phyloP scores from a whole-genome alignment of 108 stramenopile genomes.

The Skeletonema grethae region DNA sequence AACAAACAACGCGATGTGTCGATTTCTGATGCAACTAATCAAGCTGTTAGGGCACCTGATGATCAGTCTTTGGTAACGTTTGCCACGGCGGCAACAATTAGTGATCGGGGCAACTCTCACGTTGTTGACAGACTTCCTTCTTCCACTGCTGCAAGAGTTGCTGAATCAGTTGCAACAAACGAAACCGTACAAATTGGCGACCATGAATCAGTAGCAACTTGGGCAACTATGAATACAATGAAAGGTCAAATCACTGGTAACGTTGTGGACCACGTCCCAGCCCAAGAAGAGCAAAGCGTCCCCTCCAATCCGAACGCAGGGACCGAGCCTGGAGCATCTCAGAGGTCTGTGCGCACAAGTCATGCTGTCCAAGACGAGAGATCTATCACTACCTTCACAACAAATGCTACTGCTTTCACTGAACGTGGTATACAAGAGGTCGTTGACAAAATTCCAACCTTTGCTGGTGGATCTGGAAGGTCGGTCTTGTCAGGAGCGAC shows the following conservation, averaged over 20 bases:
- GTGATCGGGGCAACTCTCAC: constrained; percentile 1
- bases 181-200: constrained; percentile 17
- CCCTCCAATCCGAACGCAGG: neutral
- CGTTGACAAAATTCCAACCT: constrained; percentile 44
- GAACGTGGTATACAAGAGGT: constrained; percentile 42
- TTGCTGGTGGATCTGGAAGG: constrained; percentile 37
- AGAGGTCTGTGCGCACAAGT: constrained; percentile 15
- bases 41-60: constrained; percentile 8
- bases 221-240: constrained; percentile 36
- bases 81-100: neutral
- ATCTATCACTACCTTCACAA: constrained; percentile 41
- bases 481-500: constrained; percentile 21
- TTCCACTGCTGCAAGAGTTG: constrained; percentile 1
- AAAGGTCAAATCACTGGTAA: constrained; percentile 32
- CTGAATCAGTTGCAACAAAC: constrained; percentile 1
- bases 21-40: constrained; percentile 2
- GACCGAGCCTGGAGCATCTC: constrained; percentile 2
- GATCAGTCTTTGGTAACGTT: constrained; percentile 12
- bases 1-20: neutral
- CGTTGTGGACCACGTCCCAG: constrained; percentile 24
- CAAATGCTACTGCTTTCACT: constrained; percentile 9
- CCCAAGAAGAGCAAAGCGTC: neutral
- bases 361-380: constrained; percentile 34
- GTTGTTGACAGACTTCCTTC: constrained; percentile 30
- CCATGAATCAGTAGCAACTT: constrained; percentile 17